Conservation (phyloP, 345 rosid genomes). For the Euphorbia pulcherrima region DNA sequence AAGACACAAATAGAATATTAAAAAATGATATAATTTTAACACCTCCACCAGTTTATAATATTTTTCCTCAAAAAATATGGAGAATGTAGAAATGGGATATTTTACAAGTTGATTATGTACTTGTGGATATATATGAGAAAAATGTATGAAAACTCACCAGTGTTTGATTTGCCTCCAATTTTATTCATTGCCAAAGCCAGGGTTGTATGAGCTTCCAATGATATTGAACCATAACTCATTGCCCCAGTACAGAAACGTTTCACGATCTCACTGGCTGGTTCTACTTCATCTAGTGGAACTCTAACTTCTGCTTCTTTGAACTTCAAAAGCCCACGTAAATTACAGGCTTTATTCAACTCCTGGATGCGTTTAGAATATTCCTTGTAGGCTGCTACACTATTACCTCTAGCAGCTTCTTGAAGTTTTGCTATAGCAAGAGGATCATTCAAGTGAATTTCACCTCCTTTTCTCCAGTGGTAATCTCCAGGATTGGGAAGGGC, state of each 20-base stretch:
- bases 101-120: background rate
- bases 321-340: conserved; percentile 88
- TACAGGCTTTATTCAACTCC: conserved; percentile 82
- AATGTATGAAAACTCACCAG: conserved; percentile 52
- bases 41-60: background rate
- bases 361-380: conserved; percentile 90
- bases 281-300: conserved; percentile 81
- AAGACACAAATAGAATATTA: background rate
- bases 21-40: background rate
- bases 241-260: conserved; percentile 98
- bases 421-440: conserved; percentile 94
- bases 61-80: background rate
- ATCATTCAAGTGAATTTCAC: conserved; percentile 95
- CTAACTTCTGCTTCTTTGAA: conserved; percentile 61
- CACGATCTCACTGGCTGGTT: conserved; percentile 95
- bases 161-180: conserved; percentile 94
- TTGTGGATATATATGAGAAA: background rate
- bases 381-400: conserved; percentile 91
- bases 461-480: conserved; percentile 97
- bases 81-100: background rate
- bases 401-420: conserved; percentile 89
- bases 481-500: conserved; percentile 94
- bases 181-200: conserved; percentile 92
- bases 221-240: conserved; percentile 99
- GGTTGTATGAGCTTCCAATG: conserved; percentile 85